Evolutionary conservation across 1,284 basidiomycete genomes (phyloP), one percentile per base, ranked within the genome.

Genomic region (Mycosarcoma mackinlayi): DNA sequence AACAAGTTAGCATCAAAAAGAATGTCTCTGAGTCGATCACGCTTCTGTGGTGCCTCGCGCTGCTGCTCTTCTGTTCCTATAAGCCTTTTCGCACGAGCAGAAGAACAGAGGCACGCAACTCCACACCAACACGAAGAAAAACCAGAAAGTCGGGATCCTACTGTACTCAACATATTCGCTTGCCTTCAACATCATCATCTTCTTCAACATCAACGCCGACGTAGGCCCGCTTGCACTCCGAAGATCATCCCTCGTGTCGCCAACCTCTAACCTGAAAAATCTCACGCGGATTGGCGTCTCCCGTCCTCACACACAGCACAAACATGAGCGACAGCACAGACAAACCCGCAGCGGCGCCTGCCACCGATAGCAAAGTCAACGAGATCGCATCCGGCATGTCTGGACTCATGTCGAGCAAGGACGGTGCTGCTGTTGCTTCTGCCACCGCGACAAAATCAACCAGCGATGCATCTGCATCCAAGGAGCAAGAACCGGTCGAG

Each of bases 301-400:
- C n/a, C n/a, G n/a, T n/a, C n/a, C n/a, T n/a, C n/a, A n/a, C n/a
- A n/a, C n/a, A n/a, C n/a, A n/a, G n/a, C n/a, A n/a, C n/a, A n/a
- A 34, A 47, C 16, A 73, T 73, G 65, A 59, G 49, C 47, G 68
- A 66, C 37, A 63, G 47, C 54, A 61, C 60, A 39, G 53, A 58
- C 46, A 65, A 63, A 21, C 4, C 58, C 19, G 37, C 55, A 42
- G 51, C 60, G 30, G 39, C 63, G 30, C 25, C 50, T 34, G 52
- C 48, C 23, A 21, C 45, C 41, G 67, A 63, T 39, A 64, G 42
- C 53, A 69, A 65, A 45, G 66, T 75, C 66, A 68, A 68, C 54
- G 69, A 66, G 38, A 69, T 77, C 35, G 71, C 75, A 5, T 59
- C 56, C 11, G 66, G 73, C 52, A 70, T 77, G 4, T 69, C 62